phyloP scores from a whole-genome alignment of 1,139 yeast genomes.

The Suhomyces coccinellae region DNA sequence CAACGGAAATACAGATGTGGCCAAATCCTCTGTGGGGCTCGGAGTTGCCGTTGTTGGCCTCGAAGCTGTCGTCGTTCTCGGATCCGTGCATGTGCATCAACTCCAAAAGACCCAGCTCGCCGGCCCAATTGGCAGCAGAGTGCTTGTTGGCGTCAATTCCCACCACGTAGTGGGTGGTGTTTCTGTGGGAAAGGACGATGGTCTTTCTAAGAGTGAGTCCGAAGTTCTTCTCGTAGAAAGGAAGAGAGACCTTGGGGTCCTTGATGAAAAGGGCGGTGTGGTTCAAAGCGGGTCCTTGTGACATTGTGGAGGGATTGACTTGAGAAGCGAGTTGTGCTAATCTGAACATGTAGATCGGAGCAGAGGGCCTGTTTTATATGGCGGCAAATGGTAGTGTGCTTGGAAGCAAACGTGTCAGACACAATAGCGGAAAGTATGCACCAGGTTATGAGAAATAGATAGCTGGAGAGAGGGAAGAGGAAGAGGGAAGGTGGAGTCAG shows the following conservation, averaged over 20 bases:
- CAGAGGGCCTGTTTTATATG: not conserved
- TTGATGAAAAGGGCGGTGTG: conserved; percentile 80
- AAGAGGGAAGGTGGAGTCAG: no score
- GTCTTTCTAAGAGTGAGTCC: conserved; percentile 66
- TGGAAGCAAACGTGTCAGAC: not conserved
- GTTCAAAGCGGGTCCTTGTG: conserved; percentile 38
- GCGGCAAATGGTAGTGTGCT: not conserved
- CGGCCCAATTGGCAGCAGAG: conserved; percentile 61
- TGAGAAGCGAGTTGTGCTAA: not conserved
- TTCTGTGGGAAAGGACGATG: conserved; percentile 49
- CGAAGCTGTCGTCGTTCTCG: conserved; percentile 59
- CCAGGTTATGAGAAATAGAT: no score
- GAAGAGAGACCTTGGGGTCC: conserved; percentile 71
- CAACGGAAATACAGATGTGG: conserved; percentile 85
- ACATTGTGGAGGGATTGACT: conserved; percentile 5
- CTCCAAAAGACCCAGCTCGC: conserved; percentile 78
- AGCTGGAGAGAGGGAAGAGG: no score
- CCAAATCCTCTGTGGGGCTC: conserved; percentile 91
- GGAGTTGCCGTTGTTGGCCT: conserved; percentile 76
- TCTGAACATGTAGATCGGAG: not conserved
- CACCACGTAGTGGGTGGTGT: conserved; percentile 66
- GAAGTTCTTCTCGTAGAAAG: conserved; percentile 72
- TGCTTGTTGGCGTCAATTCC: conserved; percentile 11
- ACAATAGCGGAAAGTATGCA: no score
- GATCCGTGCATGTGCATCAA: conserved; percentile 80